Conservation (phyloP, 1,284 basidiomycete species). For the Violaceomyces palustris region DNA sequence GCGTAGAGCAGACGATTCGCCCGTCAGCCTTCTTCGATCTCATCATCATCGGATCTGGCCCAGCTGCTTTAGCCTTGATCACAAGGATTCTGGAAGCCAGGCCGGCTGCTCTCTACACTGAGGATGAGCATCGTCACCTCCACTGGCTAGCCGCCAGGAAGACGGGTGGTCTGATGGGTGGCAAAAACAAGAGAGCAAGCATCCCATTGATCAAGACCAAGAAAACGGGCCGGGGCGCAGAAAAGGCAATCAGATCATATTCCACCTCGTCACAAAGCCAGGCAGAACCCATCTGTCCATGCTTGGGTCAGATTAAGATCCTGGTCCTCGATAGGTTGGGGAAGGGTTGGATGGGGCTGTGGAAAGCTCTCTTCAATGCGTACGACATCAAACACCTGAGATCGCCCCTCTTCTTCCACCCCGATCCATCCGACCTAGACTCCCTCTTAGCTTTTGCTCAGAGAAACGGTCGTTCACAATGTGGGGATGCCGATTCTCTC, state of each 20-base stretch:
- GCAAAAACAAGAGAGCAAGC: slow-evolving; percentile 1
- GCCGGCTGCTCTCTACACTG: slow-evolving; percentile 45
- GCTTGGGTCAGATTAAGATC: slow-evolving; percentile 24
- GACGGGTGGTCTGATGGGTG: not conserved
- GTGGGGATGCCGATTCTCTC: slow-evolving; percentile 15
- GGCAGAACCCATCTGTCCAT: no score
- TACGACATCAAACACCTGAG: slow-evolving; percentile 47
- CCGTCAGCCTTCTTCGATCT: slow-evolving; percentile 27
- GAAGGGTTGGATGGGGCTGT: slow-evolving; percentile 36
- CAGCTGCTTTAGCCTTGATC: slow-evolving; percentile 36
- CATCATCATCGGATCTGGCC: slow-evolving; percentile 45
- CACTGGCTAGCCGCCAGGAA: slow-evolving; percentile 25
- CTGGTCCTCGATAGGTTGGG: slow-evolving; percentile 42
- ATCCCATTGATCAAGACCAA: not conserved
- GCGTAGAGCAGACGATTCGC: no score
- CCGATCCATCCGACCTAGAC: slow-evolving; percentile 50
- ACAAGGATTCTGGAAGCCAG: slow-evolving; percentile 39
- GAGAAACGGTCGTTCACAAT: slow-evolving; percentile 9
- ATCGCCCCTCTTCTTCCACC: slow-evolving; percentile 55
- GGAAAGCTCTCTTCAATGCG: slow-evolving; percentile 29
- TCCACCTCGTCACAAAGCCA: no score
- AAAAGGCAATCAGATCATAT: not conserved
- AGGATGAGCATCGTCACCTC: slow-evolving; percentile 44
- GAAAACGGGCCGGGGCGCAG: no score
- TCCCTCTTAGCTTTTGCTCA: slow-evolving; percentile 49